phyloP scores from a whole-genome alignment of 495 filamentous ascomycete species.

The Hyaloscypha variabilis region DNA sequence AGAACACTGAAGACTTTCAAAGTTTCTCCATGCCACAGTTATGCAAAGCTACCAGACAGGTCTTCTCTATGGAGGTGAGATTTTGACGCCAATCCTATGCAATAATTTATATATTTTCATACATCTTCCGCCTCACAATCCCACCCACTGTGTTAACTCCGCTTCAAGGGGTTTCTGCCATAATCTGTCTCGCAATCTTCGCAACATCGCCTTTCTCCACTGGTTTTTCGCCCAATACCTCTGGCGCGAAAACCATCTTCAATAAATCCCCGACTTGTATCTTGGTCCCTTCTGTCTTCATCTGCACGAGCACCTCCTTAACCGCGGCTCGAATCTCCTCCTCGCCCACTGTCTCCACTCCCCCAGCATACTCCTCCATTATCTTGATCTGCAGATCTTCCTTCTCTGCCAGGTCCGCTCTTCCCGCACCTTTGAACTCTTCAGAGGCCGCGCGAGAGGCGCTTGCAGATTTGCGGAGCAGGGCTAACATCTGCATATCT shows the following conservation, averaged over 20 bases:
- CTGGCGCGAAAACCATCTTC: slow-evolving; percentile 28
- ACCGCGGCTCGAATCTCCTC: slow-evolving; percentile 44
- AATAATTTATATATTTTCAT: neutral
- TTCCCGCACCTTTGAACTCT: slow-evolving; percentile 51
- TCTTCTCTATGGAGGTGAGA: neutral
- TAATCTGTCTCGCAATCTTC: slow-evolving; percentile 29
- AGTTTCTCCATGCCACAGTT: neutral
- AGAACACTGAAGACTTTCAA: too few species aligned
- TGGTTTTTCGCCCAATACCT: slow-evolving; percentile 25
- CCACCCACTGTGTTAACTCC: neutral
- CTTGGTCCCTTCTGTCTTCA: slow-evolving; percentile 22
- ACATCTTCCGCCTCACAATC: neutral
- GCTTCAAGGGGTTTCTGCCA: slow-evolving; percentile 17
- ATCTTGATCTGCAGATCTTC: slow-evolving; percentile 51
- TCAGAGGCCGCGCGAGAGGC: slow-evolving; percentile 43
- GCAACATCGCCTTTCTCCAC: slow-evolving; percentile 31
- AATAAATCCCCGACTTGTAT: slow-evolving; percentile 30
- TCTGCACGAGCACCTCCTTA: slow-evolving; percentile 36
- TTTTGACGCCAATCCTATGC: neutral
- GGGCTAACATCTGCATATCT: slow-evolving; percentile 56
- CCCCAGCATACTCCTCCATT: slow-evolving; percentile 51
- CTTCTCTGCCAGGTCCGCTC: slow-evolving; percentile 57
- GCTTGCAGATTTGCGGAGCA: slow-evolving; percentile 48
- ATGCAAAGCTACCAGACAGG: neutral
- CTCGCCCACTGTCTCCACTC: slow-evolving; percentile 42